These are phyloP conservation scores for Coemansia sp. DNA, from an alignment of 192 early-diverging fungal species.

Conservation along the genomic window DNA sequence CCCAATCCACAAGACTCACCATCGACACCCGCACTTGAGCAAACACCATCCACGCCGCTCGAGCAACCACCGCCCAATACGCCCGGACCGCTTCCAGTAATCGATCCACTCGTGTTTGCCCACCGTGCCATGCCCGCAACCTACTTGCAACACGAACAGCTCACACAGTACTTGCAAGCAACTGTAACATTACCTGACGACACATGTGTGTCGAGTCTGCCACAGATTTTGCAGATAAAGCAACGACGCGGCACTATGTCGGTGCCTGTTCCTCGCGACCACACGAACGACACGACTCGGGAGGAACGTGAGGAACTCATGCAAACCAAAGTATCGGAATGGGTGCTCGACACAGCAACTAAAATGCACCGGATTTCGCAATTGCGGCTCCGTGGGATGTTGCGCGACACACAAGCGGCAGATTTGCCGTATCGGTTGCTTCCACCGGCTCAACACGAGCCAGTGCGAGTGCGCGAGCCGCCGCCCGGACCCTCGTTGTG, in stretches of 20 bases:
- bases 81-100: background rate
- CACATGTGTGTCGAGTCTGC: conserved; percentile 23
- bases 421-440: background rate
- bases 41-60: background rate
- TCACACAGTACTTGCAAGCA: conserved; percentile 29
- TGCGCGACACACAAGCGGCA: conserved; percentile 21
- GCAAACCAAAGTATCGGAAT: background rate
- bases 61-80: background rate
- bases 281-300: background rate
- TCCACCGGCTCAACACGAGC: conserved; percentile 29
- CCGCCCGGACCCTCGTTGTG: conserved; percentile 14
- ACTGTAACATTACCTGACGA: conserved; percentile 41
- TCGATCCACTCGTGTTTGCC: conserved; percentile 22
- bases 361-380: conserved; percentile 35
- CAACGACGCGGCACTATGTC: background rate
- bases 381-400: conserved; percentile 39
- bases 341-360: conserved; percentile 7
- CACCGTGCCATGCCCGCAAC: background rate
- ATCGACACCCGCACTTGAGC: background rate
- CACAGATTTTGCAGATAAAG: background rate
- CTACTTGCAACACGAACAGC: background rate
- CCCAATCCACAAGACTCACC: background rate
- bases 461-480: conserved; percentile 17
- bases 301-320: background rate
- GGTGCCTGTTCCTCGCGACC: background rate